Evolutionary conservation across 148 eudicot species (phyloP).

Genomic region (Cornus kousa): DNA sequence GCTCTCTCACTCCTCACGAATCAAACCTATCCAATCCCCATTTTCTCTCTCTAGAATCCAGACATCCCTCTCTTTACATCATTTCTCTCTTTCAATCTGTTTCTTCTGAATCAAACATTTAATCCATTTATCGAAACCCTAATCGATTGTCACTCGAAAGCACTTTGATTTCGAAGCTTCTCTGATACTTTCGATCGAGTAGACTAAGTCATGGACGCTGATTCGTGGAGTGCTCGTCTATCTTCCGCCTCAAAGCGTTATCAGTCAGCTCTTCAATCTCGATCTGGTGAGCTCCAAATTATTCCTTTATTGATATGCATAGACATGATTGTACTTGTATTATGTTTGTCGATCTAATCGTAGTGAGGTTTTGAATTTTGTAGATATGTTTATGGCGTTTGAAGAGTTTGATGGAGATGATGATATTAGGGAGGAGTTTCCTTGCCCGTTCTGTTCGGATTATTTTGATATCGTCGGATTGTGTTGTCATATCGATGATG

Average conservation of each 20-base stretch:
- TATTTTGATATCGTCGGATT: slow-evolving; percentile 71
- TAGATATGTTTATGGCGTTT: slow-evolving; percentile 63
- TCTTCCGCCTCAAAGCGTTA: slow-evolving; percentile 62
- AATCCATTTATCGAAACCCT: neutral
- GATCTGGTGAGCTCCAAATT: slow-evolving; percentile 44
- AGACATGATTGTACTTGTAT: neutral
- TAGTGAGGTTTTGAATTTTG: slow-evolving; percentile 9
- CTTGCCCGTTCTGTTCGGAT: slow-evolving; percentile 69
- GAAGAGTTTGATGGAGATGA: slow-evolving; percentile 74
- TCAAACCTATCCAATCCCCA: neutral
- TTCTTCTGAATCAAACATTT: neutral
- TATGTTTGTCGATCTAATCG: too few relatives aligned
- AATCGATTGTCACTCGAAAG: neutral
- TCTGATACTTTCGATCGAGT: neutral
- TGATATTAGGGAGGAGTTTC: slow-evolving; percentile 70
- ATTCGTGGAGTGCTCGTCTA: slow-evolving; percentile 70
- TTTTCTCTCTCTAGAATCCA: neutral
- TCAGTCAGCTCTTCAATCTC: slow-evolving; percentile 59
- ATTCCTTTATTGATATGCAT: neutral
- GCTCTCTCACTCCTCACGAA: neutral
- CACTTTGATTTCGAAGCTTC: neutral
- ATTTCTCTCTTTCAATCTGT: neutral
- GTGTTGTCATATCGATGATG: slow-evolving; percentile 84
- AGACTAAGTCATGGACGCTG: slow-evolving; percentile 48
- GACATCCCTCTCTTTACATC: neutral